These are phyloP conservation scores for Tetrahymena thermophila DNA, from an alignment of 73 alveolate species.

Conservation along the genomic window DNA sequence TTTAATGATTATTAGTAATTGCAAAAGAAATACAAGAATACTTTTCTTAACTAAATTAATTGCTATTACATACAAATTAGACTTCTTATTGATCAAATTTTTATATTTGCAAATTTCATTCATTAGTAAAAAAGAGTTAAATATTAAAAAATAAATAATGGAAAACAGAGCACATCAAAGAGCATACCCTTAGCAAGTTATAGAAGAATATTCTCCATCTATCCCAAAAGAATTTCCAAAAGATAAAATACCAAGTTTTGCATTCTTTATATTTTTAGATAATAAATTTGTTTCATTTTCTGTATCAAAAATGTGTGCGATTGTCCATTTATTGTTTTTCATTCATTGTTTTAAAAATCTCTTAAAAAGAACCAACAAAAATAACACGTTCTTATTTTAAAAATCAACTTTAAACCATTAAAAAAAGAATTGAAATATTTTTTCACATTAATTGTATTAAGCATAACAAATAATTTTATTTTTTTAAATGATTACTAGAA, in stretches of 20 bases:
- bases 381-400: too few relatives aligned
- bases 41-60: background rate
- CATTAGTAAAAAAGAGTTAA: background rate
- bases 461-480: background rate
- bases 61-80: background rate
- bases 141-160: background rate
- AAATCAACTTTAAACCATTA: too few relatives aligned
- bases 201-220: background rate
- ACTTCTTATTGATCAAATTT: background rate
- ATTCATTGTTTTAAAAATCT: background rate
- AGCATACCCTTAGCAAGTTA: background rate
- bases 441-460: too few relatives aligned
- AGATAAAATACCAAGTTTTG: background rate
- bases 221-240: background rate
- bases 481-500: background rate
- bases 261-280: background rate
- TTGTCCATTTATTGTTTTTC: too few relatives aligned
- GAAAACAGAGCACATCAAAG: background rate
- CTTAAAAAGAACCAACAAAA: background rate
- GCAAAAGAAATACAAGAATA: background rate
- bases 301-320: background rate
- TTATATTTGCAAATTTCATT: background rate
- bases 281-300: too few relatives aligned
- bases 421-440: too few relatives aligned
- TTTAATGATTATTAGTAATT: background rate